Evolutionary conservation across 805 yeast species (phyloP), one percentile per base, ranked within the genome.

Genomic region (Barnettozyma siamensis): DNA sequence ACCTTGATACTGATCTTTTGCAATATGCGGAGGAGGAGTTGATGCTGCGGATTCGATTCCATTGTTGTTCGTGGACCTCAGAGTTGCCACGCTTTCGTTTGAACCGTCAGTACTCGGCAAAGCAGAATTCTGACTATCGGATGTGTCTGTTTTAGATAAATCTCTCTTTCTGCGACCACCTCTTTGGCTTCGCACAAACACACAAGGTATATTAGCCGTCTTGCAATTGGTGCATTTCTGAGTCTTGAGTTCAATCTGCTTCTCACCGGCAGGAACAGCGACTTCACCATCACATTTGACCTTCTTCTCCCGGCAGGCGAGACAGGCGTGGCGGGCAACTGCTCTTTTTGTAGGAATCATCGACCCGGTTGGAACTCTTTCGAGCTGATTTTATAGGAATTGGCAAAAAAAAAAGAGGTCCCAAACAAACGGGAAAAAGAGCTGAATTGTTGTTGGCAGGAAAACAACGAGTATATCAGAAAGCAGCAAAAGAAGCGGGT

Each of bases 201-300:
- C 71, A 58, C 84, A 78, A 23, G 69, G 70, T 0, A 63, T 57
- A 1, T 71, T 73, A 15, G 70, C 51, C 3, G 63, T 41, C 38
- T 62, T 59, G 49, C 83, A 76, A 50, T 76, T 76, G 30, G 80
- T 57, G 48, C 84, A 78, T 8, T 58, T 51, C 11, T 50, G 46
- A 24, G 55, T 58, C 12, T 43, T 40, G 4, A 49, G 48, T 41
- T 57, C 64, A 40, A 51, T 50, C 37, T 34, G 53, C 31, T 46
- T 54, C 37, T 49, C 55, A 6, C 58, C 60, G 4, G 59, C 54
- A 6, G 42, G 48, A 1, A 52, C 50, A 5, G 57, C 51, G 12
- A 65, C 53, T 48, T 77, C 83, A 12, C 85, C 85, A 48, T 79
- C 83, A 58, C 86, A 79, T 49, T 77, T 79, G 47, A 79, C 68